Percentiles rank a stretch among this genome's conserved stretches.
Evolutionary conservation across 2,329 filamentous ascomycete genomes (phyloP).

Genomic region (Penicillium psychrosexuale): DNA sequence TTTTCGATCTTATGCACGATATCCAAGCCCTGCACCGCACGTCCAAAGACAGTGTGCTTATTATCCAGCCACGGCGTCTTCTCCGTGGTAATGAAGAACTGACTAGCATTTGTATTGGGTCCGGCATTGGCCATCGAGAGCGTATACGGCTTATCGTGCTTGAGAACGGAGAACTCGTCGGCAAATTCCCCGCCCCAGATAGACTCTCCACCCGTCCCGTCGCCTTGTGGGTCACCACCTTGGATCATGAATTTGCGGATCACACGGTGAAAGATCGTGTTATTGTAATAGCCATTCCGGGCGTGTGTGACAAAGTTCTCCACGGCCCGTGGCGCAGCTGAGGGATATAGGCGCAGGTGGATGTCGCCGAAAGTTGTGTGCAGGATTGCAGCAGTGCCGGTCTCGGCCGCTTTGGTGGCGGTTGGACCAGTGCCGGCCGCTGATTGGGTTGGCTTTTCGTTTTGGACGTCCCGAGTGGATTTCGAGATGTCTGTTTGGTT

Average conservation of each 20-base stretch:
- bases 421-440: constrained; percentile 47
- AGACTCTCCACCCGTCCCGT: constrained; percentile 84
- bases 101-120: constrained; percentile 89
- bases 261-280: constrained; percentile 93
- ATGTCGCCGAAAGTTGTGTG: constrained; percentile 96
- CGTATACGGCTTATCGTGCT: constrained; percentile 94
- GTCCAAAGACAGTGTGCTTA: constrained; percentile 94
- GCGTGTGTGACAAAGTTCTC: constrained; percentile 97
- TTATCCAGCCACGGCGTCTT: constrained; percentile 95
- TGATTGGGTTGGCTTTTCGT: constrained; percentile 77
- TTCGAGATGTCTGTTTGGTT: constrained; percentile 83
- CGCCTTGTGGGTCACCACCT: constrained; percentile 77
- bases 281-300: constrained; percentile 91
- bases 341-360: constrained; percentile 85
- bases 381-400: constrained; percentile 74
- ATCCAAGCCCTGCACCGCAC: constrained; percentile 85
- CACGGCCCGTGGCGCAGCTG: constrained; percentile 87
- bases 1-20: constrained; percentile 97
- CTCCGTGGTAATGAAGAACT: constrained; percentile 98
- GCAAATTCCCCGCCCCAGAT: constrained; percentile 92
- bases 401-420: constrained; percentile 63
- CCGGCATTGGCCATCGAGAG: constrained; percentile 98
- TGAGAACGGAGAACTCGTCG: constrained; percentile 87
- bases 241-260: constrained; percentile 99
- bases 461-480: constrained; percentile 84